Evolutionary conservation across 768 basidiomycete genomes (phyloP), one percentile per base, ranked within the genome.

Genomic region (Amylocystis lapponica): DNA sequence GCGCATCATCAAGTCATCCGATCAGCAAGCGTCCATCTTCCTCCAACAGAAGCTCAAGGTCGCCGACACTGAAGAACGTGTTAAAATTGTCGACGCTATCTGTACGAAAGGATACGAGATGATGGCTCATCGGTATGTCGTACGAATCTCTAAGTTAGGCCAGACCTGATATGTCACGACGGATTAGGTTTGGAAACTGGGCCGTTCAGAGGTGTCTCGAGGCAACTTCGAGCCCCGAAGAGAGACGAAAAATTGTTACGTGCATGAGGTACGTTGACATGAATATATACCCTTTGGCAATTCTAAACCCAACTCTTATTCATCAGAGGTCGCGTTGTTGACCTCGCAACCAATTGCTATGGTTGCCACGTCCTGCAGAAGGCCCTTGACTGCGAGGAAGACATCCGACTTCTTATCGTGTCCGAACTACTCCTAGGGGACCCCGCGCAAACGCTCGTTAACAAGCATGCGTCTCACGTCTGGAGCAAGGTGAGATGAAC

Each of bases 291-390:
- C 30, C 23, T 10, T 4, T 10, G 14, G n/a, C n/a, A n/a, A n/a
- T 4, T 22, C 22, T 40, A 8, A 5, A 19, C 5, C n/a, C 7
- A 11, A 14, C 3, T 30, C 5, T 13, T 9, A 22, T 2, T 20
- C 12, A 3, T 14, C 46, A 90, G 88, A 39, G 84, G 87, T 5
- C 81, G 84, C 20, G 78, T 92, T 40, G 89, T 91, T 11, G 88
- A 92, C 22, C 76, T 92, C 27, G 86, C 89, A 0, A 89, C 83
- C 11, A 91, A 91, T 49, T 91, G 88, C 55, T 91, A 91, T 52
- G 89, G 88, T 4, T 91, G 88, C 36, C 88, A 92, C 54, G 88
- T 91, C 27, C 71, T 92, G 2, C 88, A 92, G 58, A 91, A 92
- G 61, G 89, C 88, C 16, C 76, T 91, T 26, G 89, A 92, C 55